phyloP scores from a whole-genome alignment of 2,329 filamentous ascomycete genomes.

The Botrytis fabae region DNA sequence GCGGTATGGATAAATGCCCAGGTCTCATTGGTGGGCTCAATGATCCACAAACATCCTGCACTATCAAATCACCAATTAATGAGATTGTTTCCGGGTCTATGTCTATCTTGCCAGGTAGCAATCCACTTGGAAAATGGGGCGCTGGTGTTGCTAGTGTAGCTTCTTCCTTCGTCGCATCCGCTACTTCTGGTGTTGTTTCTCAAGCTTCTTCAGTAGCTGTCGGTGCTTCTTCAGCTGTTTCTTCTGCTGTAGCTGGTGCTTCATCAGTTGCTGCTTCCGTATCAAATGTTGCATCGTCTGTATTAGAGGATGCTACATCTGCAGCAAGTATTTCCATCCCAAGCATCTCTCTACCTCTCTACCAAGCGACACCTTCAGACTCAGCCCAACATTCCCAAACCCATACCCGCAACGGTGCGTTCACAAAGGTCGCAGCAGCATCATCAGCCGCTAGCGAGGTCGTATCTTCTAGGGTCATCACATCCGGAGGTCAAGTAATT shows the following conservation, averaged over 20 bases:
- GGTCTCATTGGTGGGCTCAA: slow-evolving; percentile 56
- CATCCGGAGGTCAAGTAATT: slow-evolving; percentile 15
- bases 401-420: neutral
- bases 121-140: slow-evolving; percentile 55
- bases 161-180: slow-evolving; percentile 6
- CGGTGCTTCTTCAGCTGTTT: neutral
- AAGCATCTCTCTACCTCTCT: neutral
- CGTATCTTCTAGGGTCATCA: slow-evolving; percentile 25
- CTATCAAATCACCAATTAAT: slow-evolving; percentile 49
- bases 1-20: slow-evolving; percentile 63
- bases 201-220: neutral
- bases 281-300: neutral
- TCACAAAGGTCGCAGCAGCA: slow-evolving; percentile 25
- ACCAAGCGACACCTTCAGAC: neutral
- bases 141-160: slow-evolving; percentile 4
- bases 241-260: neutral
- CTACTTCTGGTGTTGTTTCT: slow-evolving; percentile 1
- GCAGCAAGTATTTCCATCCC: neutral
- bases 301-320: neutral
- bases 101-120: slow-evolving; percentile 54
- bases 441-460: slow-evolving; percentile 39
- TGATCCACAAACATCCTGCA: slow-evolving; percentile 49
- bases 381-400: neutral
- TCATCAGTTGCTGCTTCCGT: neutral
- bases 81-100: slow-evolving; percentile 50